Conservation (phyloP, 345 rosid species). For the Ceriops decandra region DNA sequence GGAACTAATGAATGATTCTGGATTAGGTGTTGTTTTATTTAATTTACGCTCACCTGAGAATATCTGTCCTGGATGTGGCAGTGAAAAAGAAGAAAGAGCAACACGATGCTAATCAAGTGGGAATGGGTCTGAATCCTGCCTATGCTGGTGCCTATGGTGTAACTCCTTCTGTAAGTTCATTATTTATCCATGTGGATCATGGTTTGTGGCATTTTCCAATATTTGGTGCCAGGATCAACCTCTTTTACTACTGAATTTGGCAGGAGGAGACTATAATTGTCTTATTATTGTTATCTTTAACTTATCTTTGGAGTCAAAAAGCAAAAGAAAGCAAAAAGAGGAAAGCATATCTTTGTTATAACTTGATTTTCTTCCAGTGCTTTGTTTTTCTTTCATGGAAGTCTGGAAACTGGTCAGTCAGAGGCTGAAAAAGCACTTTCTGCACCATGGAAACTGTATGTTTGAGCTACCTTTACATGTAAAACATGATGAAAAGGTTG, state of each 20-base stretch:
- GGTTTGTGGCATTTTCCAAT: not conserved
- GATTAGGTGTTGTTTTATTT: not conserved
- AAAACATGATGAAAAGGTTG: not conserved
- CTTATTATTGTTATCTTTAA: too few species aligned
- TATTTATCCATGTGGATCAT: not conserved
- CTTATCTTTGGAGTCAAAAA: too few species aligned
- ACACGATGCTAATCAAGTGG: conserved; percentile 64
- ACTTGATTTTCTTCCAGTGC: not conserved
- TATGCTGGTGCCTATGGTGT: conserved; percentile 71
- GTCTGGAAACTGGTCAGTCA: not conserved
- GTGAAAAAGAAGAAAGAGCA: conserved; percentile 91
- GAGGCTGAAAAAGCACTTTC: not conserved
- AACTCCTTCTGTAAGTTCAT: conserved; percentile 74
- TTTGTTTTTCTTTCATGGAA: not conserved
- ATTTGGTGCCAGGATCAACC: conserved; percentile 2
- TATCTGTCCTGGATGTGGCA: conserved; percentile 22
- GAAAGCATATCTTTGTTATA: too few species aligned
- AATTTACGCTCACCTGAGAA: not conserved
- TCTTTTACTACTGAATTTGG: not conserved
- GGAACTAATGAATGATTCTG: too few species aligned
- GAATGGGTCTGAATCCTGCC: conserved; percentile 51
- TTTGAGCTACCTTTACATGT: not conserved
- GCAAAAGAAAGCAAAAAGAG: too few species aligned
- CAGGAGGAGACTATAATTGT: too few species aligned
- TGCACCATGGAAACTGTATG: not conserved